These are phyloP conservation scores for Fistulinella cinereoalba DNA, from an alignment of 1,284 basidiomycete genomes.

Conservation along the genomic window DNA sequence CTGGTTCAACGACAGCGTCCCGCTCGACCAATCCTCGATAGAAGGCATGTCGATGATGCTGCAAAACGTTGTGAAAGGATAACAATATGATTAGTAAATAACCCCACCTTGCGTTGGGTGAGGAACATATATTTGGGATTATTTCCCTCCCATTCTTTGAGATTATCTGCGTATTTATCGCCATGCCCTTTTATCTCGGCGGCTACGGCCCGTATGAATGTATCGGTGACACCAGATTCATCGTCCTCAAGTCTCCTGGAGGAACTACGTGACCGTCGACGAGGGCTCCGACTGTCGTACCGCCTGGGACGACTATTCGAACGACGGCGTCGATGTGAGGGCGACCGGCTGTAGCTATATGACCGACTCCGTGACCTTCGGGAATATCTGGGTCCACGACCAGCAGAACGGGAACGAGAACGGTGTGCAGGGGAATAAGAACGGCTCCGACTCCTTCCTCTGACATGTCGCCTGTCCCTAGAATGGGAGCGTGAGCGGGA, in stretches of 20 bases:
- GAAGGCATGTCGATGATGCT: constrained; percentile 81
- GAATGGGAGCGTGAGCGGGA: constrained; percentile 35
- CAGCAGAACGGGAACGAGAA: constrained; percentile 51
- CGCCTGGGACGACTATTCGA: constrained; percentile 34
- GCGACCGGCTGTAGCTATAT: constrained; percentile 43
- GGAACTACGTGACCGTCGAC: constrained; percentile 37
- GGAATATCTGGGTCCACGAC: constrained; percentile 29
- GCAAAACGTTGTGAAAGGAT: constrained; percentile 9
- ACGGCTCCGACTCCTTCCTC: constrained; percentile 35
- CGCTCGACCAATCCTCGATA: constrained; percentile 76
- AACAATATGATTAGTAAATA: constrained; percentile 1
- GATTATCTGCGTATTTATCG: constrained; percentile 67
- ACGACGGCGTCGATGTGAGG: constrained; percentile 33
- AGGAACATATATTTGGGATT: constrained; percentile 87
- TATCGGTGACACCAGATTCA: constrained; percentile 69
- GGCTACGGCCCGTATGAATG: constrained; percentile 83
- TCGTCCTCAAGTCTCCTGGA: constrained; percentile 37
- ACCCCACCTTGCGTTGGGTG: constrained; percentile 60
- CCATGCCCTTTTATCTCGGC: constrained; percentile 83
- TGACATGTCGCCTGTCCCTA: constrained; percentile 19
- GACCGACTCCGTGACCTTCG: constrained; percentile 46
- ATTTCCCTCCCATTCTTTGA: constrained; percentile 73
- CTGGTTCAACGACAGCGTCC: constrained; percentile 54
- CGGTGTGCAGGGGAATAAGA: constrained; percentile 41
- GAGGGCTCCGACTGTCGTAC: constrained; percentile 44